Percentiles rank a stretch among this genome's conserved stretches.
phyloP scores from a whole-genome alignment of 2,329 filamentous ascomycete genomes.

The Sporothrix brasiliensis region DNA sequence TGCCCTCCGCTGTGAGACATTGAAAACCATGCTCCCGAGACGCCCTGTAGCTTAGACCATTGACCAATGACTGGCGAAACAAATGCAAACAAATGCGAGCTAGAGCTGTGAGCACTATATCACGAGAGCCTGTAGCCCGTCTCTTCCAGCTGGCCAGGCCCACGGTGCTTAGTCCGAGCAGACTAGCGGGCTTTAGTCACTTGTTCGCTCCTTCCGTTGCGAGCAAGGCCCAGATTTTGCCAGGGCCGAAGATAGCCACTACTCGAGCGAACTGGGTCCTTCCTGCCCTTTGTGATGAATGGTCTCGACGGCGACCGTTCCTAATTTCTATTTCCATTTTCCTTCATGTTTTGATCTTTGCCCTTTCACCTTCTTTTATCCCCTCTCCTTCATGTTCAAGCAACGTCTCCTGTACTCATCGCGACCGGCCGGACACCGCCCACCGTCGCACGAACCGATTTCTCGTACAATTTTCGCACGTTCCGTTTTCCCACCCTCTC shows the following conservation, averaged over 20 bases:
- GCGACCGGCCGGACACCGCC: constrained; percentile 5
- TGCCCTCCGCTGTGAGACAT: not conserved
- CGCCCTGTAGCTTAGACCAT: not conserved
- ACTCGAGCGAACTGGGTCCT: not conserved
- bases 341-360: not conserved
- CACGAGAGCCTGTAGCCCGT: not conserved
- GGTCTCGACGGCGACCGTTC: not conserved
- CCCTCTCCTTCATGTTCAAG: not conserved
- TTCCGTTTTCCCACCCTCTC: constrained; percentile 4
- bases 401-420: not conserved
- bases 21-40: not conserved
- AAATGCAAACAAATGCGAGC: constrained; percentile 1
- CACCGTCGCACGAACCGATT: constrained; percentile 2
- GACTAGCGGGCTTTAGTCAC: not conserved
- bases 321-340: not conserved
- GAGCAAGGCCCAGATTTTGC: not conserved
- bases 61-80: constrained; percentile 19
- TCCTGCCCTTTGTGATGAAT: not conserved
- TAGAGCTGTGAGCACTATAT: constrained; percentile 22
- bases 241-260: constrained; percentile 20
- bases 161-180: constrained; percentile 17
- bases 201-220: not conserved
- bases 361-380: not conserved
- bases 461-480: constrained; percentile 8
- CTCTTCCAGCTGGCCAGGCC: not conserved